These are phyloP conservation scores for Laburnicola sp. DNA, from an alignment of 2,329 filamentous ascomycete genomes.

Conservation along the genomic window DNA sequence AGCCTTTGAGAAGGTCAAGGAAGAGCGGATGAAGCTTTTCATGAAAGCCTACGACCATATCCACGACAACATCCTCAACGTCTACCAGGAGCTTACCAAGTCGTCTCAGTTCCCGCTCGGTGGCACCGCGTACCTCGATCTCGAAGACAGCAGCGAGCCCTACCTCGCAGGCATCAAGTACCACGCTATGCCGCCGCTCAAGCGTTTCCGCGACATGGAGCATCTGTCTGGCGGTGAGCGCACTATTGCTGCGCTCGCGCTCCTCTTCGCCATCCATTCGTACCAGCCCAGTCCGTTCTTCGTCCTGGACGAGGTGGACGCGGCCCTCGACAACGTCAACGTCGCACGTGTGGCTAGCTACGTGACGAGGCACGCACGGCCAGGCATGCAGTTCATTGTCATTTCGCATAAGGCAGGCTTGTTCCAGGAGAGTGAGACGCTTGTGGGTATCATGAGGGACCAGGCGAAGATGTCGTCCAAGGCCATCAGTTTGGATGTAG, in stretches of 20 bases:
- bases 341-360: constrained; percentile 96
- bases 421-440: constrained; percentile 93
- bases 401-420: constrained; percentile 94
- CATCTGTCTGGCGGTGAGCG: constrained; percentile 97
- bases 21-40: constrained; percentile 85
- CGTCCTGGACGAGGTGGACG: constrained; percentile 96
- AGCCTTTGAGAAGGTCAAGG: constrained; percentile 80
- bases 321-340: constrained; percentile 96
- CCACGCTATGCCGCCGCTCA: constrained; percentile 96
- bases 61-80: constrained; percentile 86
- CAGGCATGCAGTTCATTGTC: constrained; percentile 99
- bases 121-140: constrained; percentile 84
- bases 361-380: constrained; percentile 88
- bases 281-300: constrained; percentile 97
- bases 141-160: constrained; percentile 94
- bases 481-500: constrained; percentile 92
- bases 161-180: constrained; percentile 97
- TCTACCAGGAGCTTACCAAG: constrained; percentile 93
- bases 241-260: constrained; percentile 95
- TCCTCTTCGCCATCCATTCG: constrained; percentile 94
- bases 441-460: constrained; percentile 94
- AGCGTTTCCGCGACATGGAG: constrained; percentile 99
- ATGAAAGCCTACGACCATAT: constrained; percentile 95
- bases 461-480: constrained; percentile 91
- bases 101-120: constrained; percentile 91